Evolutionary conservation across 768 basidiomycete genomes (phyloP), one percentile per base, ranked within the genome.

Genomic region (Tylopilus intermedius): DNA sequence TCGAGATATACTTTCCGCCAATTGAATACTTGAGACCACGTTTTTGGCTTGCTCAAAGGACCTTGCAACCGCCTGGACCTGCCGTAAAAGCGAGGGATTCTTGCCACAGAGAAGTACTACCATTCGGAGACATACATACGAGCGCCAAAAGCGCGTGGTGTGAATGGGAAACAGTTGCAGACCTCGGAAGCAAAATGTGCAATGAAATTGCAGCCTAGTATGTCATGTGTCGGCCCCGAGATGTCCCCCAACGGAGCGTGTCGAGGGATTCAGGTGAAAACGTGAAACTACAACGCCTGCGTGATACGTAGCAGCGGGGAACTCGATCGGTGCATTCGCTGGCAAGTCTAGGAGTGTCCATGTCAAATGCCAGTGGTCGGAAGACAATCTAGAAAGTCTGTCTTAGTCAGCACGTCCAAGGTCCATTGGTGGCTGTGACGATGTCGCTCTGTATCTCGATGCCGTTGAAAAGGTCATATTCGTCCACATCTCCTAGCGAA

Each of bases 401-500:
- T 39, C n/a, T 39, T 39, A 3, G 38, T 39, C 10, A 39, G 38
- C n/a, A 18, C n/a, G n/a, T 18, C 38, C 38, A n/a, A 18, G 30
- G 9, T 7, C n/a, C 9, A 5, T 22, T 4, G 24, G 53, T 55
- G 54, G 54, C 54, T 56, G 54, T 56, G 53, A 21, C 29, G 18
- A 18, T 18, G 15, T 8, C 38, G 10, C 13, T 33, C 33, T 33
- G n/a, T 15, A 6, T 15, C 14, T 24, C 27, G 4, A 62, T 65
- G 63, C 38, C 50, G 33, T 18, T 9, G 3, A 63, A 61, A 45
- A 49, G 60, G 32, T 33, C 57, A 13, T 8, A 14, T 33, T 33
- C 33, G 13, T 33, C 33, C 33, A 13, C 13, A 44, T 47, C 33
- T 13, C 38, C 30, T 45, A 43, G 49, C 30, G 44, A 44, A 30